A percentile compares a stretch with the other conserved stretches of the same genome.
Evolutionary conservation across 192 early-diverging fungal species (phyloP).

Genomic region (Kickxella alabastrina): DNA sequence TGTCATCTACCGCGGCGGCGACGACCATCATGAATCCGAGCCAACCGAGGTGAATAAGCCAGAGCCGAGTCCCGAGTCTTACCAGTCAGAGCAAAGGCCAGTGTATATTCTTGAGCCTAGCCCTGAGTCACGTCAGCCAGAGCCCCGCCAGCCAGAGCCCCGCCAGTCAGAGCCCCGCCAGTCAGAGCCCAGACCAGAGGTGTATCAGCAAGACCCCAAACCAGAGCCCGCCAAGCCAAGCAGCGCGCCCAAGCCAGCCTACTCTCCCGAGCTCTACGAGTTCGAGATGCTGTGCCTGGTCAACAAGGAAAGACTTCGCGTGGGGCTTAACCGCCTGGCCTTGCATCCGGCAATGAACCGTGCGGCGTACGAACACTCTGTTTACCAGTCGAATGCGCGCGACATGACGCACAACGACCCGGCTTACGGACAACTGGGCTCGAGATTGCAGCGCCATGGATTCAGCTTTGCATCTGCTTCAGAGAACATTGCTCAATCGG

Average conservation of each 20-base stretch:
- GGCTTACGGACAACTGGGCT: conserved; percentile 26
- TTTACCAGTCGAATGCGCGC: conserved; percentile 39
- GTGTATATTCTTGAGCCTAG: too few relatives aligned
- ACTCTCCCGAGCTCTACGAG: conserved; percentile 8
- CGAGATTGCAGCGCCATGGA: conserved; percentile 19
- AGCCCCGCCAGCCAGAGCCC: too few relatives aligned
- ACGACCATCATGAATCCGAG: conserved; percentile 5
- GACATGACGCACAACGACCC: conserved; percentile 45
- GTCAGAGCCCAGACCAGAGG: too few relatives aligned
- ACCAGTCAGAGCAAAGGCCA: too few relatives aligned
- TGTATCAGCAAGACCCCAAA: too few relatives aligned
- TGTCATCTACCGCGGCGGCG: conserved; percentile 18
- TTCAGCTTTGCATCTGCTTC: conserved; percentile 31
- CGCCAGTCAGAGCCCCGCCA: too few relatives aligned
- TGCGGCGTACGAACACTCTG: conserved; percentile 46
- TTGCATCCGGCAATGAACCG: conserved; percentile 30
- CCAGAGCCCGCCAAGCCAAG: too few relatives aligned
- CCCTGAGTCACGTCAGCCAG: too few relatives aligned
- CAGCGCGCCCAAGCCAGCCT: conserved; percentile 1
- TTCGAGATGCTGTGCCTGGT: conserved; percentile 40
- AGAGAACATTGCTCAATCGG: conserved; percentile 42
- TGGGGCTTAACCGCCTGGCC: conserved; percentile 19
- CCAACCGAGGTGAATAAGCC: too few relatives aligned
- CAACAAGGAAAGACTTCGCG: conserved; percentile 36
- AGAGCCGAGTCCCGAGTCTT: too few relatives aligned